phyloP scores from a whole-genome alignment of 257 asterid genomes.

The Thymus mandschuricus region DNA sequence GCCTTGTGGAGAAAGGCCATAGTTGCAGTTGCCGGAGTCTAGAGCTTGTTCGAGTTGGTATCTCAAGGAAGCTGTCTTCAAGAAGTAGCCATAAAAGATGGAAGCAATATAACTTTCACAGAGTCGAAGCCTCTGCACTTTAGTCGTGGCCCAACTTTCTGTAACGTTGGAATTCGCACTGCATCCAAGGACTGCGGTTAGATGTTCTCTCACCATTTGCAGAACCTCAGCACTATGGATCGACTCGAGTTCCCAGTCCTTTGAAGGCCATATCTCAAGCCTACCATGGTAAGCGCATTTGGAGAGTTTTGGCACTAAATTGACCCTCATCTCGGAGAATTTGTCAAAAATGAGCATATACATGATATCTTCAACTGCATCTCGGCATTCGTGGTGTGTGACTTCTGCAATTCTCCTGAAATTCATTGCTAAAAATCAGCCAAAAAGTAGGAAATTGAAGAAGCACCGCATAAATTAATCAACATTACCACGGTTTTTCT shows the following conservation, averaged over 20 bases:
- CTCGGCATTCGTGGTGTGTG: conserved; percentile 55
- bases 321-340: conserved; percentile 68
- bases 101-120: conserved; percentile 67
- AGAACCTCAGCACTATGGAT: conserved; percentile 68
- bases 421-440: conserved; percentile 30
- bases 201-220: conserved; percentile 77
- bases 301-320: conserved; percentile 71
- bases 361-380: conserved; percentile 78
- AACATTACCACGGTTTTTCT: conserved; percentile 45
- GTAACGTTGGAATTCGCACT: conserved; percentile 52
- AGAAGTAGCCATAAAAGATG: conserved; percentile 74
- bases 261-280: conserved; percentile 78
- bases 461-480: conserved; percentile 10
- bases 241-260: conserved; percentile 89
- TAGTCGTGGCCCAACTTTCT: conserved; percentile 60
- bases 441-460: conserved; percentile 22
- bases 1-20: conserved; percentile 24
- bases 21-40: conserved; percentile 30
- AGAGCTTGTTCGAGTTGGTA: conserved; percentile 62
- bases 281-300: conserved; percentile 70
- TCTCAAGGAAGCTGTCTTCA: conserved; percentile 75
- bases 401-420: conserved; percentile 79
- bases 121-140: conserved; percentile 49
- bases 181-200: conserved; percentile 53
- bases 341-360: conserved; percentile 55